phyloP scores from a whole-genome alignment of 306 rosid species.

The Castanopsis chinensis region DNA sequence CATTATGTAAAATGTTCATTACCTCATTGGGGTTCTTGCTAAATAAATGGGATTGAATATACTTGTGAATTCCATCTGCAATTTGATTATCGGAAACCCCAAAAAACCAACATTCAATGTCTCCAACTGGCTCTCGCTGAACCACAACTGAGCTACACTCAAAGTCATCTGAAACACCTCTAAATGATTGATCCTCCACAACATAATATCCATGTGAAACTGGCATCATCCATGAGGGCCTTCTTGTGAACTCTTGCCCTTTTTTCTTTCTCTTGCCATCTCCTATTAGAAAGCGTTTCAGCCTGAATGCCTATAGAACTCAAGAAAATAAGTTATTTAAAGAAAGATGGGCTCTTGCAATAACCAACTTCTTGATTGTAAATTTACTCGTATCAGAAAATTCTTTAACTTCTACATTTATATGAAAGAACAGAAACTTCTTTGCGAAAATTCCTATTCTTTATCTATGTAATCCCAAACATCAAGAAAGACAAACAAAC shows the following conservation, averaged over 20 bases:
- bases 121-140: slow-evolving; percentile 65
- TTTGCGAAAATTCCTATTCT: background rate
- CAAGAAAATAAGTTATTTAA: background rate
- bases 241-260: slow-evolving; percentile 11
- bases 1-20: background rate
- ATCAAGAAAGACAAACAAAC: background rate
- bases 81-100: slow-evolving; percentile 64
- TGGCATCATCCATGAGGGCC: slow-evolving; percentile 79
- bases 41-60: slow-evolving; percentile 70
- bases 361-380: too few species aligned
- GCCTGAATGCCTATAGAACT: slow-evolving; percentile 38
- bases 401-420: background rate
- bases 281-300: slow-evolving; percentile 38
- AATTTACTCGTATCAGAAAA: background rate
- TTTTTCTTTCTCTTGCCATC: slow-evolving; percentile 34
- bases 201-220: slow-evolving; percentile 69
- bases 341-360: background rate
- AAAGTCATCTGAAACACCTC: slow-evolving; percentile 29
- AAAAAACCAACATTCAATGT: slow-evolving; percentile 67
- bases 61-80: slow-evolving; percentile 64
- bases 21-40: slow-evolving; percentile 64
- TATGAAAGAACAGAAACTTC: background rate
- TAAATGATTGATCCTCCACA: slow-evolving; percentile 22
- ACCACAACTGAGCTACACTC: slow-evolving; percentile 63
- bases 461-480: background rate